phyloP scores from a whole-genome alignment of 2,329 filamentous ascomycete species.

The Aspergillus tubingensis region DNA sequence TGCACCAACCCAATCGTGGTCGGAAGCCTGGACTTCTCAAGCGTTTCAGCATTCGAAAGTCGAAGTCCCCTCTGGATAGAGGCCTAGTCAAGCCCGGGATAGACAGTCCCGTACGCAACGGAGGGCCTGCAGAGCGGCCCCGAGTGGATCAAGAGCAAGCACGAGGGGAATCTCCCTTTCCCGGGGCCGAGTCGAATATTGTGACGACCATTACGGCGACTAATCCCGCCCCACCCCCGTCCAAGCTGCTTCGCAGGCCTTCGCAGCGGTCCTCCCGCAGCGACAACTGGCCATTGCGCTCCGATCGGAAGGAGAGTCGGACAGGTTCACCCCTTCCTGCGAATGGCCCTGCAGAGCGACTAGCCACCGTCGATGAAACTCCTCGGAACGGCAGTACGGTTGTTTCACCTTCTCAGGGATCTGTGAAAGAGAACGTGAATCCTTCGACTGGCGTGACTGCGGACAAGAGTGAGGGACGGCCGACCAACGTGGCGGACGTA shows the following conservation, averaged over 20 bases:
- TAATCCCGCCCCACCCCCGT: conserved; percentile 19
- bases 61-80: conserved; percentile 26
- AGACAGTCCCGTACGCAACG: conserved; percentile 40
- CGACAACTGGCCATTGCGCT: conserved; percentile 32
- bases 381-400: conserved; percentile 14
- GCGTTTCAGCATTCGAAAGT: conserved; percentile 34
- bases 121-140: conserved; percentile 2
- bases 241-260: conserved; percentile 33
- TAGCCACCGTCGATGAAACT: conserved; percentile 18
- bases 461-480: neutral
- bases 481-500: conserved; percentile 27
- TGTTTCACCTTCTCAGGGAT: neutral
- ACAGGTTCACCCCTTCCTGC: neutral
- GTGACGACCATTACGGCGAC: conserved; percentile 26
- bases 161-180: conserved; percentile 13
- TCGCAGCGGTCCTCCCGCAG: conserved; percentile 22
- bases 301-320: conserved; percentile 10
- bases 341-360: conserved; percentile 2
- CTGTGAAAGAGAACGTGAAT: conserved; percentile 4
- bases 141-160: conserved; percentile 28
- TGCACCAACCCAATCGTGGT: conserved; percentile 32
- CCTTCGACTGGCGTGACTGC: neutral
- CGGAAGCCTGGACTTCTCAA: conserved; percentile 36
- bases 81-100: conserved; percentile 54
- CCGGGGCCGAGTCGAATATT: conserved; percentile 14